Base-by-base conservation (phyloP, 2,329 filamentous ascomycete species). In the Didymella keratinophila region DNA sequence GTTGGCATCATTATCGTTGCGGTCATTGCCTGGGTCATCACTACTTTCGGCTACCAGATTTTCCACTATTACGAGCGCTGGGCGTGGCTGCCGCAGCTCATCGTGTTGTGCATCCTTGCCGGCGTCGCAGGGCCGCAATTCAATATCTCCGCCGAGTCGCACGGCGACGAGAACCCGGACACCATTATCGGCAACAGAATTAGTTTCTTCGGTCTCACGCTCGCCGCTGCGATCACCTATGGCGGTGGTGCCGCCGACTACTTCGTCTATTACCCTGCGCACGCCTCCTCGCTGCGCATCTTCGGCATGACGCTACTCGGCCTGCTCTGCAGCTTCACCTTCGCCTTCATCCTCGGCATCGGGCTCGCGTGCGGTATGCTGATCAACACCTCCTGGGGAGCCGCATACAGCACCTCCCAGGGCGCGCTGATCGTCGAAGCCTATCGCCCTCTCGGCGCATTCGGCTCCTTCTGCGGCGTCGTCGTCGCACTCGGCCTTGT, bases 21-120 rank as follows among this genome's bases (percentile, higher is more conserved):
- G 1, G 65, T 89, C 23, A 83, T 89, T 34, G 84, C 84, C 28
- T 89, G 86, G 84, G 76, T 81, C 2, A 82, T 91, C 41, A 87
- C 87, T 1, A 87, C 86, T 0, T 89, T 90, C 69, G 89, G 88
- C 0, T 89, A 90, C 70, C 82, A 81, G 52, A 78, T 87, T 43
- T 89, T 91, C 71, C 88, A 91, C 68, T 80, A 83, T 52, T 91
- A 90, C 71, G 87, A 90, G 76, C 82, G 87, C 71, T 89, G 84
- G 68, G 86, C 87, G 1, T 89, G 87, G 81, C 76, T 89, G 0
- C 87, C 87, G 0, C 86, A 88, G 66, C 69, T 88, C 0, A 77
- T 88, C 4, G 83, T 88, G 4, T 73, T 89, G 4, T 84, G 84
- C 55, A 83, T 89, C 30, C 78, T 90, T 0, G 84, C 85, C 37